phyloP scores from a whole-genome alignment of 1,139 yeast genomes.

The Sugiyamaella grinbergsii region DNA sequence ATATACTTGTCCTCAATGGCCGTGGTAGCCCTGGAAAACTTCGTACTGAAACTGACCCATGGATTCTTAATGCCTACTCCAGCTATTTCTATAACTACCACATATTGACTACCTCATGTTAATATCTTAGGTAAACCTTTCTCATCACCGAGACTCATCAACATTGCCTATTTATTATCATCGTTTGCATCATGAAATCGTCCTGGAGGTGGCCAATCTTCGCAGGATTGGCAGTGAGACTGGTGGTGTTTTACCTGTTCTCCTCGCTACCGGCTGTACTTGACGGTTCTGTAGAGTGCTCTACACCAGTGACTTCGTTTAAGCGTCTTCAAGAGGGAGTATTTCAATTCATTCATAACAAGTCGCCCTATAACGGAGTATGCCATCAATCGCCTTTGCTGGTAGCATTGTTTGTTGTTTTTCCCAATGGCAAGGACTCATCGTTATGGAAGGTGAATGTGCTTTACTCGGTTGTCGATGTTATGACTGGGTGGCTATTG shows the following conservation, averaged over 20 bases:
- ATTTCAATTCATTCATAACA: conserved; percentile 59
- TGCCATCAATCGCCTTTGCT: conserved; percentile 81
- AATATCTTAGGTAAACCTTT: too few species aligned
- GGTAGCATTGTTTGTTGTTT: conserved; percentile 51
- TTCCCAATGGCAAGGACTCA: conserved; percentile 33
- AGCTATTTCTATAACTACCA: too few species aligned
- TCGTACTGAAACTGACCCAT: too few species aligned
- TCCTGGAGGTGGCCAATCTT: conserved; percentile 18
- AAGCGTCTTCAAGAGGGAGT: conserved; percentile 76
- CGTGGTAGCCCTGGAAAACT: too few species aligned
- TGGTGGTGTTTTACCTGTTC: conserved; percentile 31
- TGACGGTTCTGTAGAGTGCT: conserved; percentile 66
- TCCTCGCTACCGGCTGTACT: conserved; percentile 44
- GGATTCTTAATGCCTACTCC: too few species aligned
- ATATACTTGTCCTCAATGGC: too few species aligned
- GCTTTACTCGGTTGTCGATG: conserved; percentile 48
- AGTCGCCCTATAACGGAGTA: conserved; percentile 81
- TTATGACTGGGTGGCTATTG: conserved; percentile 47
- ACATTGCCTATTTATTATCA: too few species aligned
- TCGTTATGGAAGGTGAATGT: conserved; percentile 35
- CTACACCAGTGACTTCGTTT: conserved; percentile 77
- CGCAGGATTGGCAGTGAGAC: conserved; percentile 32
- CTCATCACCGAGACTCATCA: too few species aligned
- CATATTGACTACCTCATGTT: too few species aligned
- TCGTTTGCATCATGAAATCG: neutral